These are phyloP conservation scores for Diplogelasinospora grovesii DNA, from an alignment of 495 filamentous ascomycete genomes.

Conservation along the genomic window DNA sequence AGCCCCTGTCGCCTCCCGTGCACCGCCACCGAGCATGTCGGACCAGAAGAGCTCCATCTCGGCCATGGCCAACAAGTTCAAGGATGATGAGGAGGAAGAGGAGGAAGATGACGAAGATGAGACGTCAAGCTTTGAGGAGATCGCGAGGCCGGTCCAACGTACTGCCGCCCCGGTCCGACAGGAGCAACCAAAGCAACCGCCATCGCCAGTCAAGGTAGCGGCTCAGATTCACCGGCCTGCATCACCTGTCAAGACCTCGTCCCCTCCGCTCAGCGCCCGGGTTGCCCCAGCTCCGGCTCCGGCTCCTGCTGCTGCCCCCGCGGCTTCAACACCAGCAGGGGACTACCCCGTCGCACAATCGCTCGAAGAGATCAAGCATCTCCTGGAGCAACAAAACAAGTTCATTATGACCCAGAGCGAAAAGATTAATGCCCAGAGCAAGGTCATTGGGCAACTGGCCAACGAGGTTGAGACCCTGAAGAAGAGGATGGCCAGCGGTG, in stretches of 20 bases:
- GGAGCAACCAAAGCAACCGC: slow-evolving; percentile 8
- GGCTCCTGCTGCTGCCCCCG: slow-evolving; percentile 9
- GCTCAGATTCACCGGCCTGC: slow-evolving; percentile 15
- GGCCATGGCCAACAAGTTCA: slow-evolving; percentile 74
- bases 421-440: slow-evolving; percentile 51
- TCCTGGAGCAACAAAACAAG: slow-evolving; percentile 56
- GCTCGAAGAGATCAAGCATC: slow-evolving; percentile 56
- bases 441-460: slow-evolving; percentile 57
- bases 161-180: slow-evolving; percentile 20
- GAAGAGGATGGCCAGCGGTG: slow-evolving; percentile 51
- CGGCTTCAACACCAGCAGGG: too few species aligned
- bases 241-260: slow-evolving; percentile 10
- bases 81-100: slow-evolving; percentile 60
- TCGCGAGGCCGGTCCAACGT: slow-evolving; percentile 51
- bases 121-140: slow-evolving; percentile 75
- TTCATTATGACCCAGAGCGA: slow-evolving; percentile 51
- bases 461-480: slow-evolving; percentile 67
- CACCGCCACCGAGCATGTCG: slow-evolving; percentile 62
- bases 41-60: slow-evolving; percentile 83
- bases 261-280: slow-evolving; percentile 14
- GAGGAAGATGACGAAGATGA: slow-evolving; percentile 56
- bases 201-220: slow-evolving; percentile 27
- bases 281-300: slow-evolving; percentile 14
- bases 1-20: slow-evolving; percentile 36
- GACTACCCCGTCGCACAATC: slow-evolving; percentile 39